Evolutionary conservation across 306 rosid species (phyloP), one percentile per base, ranked within the genome.

Genomic region (Herpetospermum pedunculosum): DNA sequence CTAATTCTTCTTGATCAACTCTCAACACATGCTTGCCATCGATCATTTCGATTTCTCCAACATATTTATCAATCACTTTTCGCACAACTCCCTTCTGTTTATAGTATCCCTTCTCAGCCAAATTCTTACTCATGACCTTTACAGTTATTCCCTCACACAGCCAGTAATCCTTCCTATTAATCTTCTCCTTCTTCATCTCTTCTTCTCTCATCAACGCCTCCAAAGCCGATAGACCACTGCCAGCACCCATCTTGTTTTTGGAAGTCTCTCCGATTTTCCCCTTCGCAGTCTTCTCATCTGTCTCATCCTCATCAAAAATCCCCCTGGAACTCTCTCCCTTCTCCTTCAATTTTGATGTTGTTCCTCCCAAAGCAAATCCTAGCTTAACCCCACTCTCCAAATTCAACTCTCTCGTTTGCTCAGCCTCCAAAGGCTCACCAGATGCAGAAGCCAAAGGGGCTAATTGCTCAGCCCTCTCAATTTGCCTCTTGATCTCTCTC

Each of bases 131-230:
- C 98, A 94, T 91, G 30, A 91, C 84, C 79, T 94, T 94, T 4
- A 94, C 97, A 81, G 88, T 65, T 21, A 91, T 91, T 50, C 93
- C 93, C 70, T 84, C 92, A 4, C 80, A 81, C 67, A 94, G 73
- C 97, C 97, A 89, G 75, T 94, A 91, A 75, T 91, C 96, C 81
- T 89, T 94, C 82, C 97, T 82, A 59, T 91, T 94, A 25, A 81
- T 76, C 87, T 77, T 91, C 80, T 93, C 97, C 79, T 85, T 91
- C 85, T 87, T 91, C 86, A 67, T 85, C 90, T 91, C 97, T 70
- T 94, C 97, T 55, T 94, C 94, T 80, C 70, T 79, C 87, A 91
- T 94, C 88, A 94, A 70, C 62, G 87, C 97, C 37, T 83, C 97
- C 83, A 92, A 80, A 19, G 86, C 63, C 58, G 87, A 86, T 67